phyloP scores from a whole-genome alignment of 2,329 filamentous ascomycete genomes.

The Exophiala xenobiotica region DNA sequence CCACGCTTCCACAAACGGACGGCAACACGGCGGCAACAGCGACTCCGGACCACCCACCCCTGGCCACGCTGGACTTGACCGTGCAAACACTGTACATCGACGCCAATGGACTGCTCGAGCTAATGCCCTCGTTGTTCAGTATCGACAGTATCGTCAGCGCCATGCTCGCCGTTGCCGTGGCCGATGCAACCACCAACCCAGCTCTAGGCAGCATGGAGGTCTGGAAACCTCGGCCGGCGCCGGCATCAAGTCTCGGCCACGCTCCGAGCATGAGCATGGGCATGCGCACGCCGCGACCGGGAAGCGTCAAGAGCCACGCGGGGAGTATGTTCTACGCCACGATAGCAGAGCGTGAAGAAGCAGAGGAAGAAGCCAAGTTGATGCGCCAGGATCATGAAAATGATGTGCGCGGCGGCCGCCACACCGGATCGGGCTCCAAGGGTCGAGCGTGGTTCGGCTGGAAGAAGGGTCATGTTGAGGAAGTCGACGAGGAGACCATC shows the following conservation, averaged over 20 bases:
- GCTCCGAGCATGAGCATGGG: constrained; percentile 22
- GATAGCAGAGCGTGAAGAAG: constrained; percentile 44
- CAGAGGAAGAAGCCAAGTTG: constrained; percentile 38
- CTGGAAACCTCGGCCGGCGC: constrained; percentile 28
- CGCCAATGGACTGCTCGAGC: constrained; percentile 40
- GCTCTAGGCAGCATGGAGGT: constrained; percentile 39
- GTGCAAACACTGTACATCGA: constrained; percentile 40
- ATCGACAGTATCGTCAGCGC: constrained; percentile 49
- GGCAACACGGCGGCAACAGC: constrained; percentile 32
- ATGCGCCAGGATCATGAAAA: constrained; percentile 37
- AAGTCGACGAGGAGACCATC: constrained; percentile 5
- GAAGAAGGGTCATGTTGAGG: background rate
- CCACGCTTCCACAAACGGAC: constrained; percentile 42
- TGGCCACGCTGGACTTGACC: constrained; percentile 46
- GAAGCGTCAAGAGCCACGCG: constrained; percentile 25
- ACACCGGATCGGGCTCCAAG: constrained; percentile 13
- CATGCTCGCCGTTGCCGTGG: constrained; percentile 45
- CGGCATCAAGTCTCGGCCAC: constrained; percentile 10
- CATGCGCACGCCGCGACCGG: constrained; percentile 36
- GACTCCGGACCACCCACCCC: constrained; percentile 24
- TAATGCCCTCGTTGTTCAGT: constrained; percentile 48
- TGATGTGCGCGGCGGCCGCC: constrained; percentile 17
- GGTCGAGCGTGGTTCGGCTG: constrained; percentile 24
- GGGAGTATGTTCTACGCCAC: constrained; percentile 31
- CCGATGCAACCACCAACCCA: constrained; percentile 42